These are phyloP conservation scores for Pyrenophora seminiperda DNA, from an alignment of 2,329 filamentous ascomycete genomes.

Conservation along the genomic window DNA sequence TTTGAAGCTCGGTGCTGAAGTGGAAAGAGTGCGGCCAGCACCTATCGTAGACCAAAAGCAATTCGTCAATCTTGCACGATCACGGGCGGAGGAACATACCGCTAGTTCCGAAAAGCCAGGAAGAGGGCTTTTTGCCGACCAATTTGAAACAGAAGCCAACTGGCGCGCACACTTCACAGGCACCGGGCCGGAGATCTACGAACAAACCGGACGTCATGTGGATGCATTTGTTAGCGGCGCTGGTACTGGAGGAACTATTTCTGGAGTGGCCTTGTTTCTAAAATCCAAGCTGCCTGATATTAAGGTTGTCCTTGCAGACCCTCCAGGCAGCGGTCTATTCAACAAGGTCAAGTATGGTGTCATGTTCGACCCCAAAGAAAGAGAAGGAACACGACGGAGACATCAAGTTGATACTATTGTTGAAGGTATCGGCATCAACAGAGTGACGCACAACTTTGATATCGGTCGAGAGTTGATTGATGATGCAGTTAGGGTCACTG, in stretches of 20 bases:
- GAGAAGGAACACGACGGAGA: constrained; percentile 84
- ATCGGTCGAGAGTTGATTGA: constrained; percentile 84
- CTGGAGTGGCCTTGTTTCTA: constrained; percentile 81
- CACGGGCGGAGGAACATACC: constrained; percentile 76
- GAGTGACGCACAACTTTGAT: constrained; percentile 92
- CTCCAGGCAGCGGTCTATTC: constrained; percentile 89
- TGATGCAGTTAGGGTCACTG: constrained; percentile 85
- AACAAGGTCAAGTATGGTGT: constrained; percentile 92
- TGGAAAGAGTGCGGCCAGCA: constrained; percentile 87
- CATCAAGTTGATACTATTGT: constrained; percentile 95
- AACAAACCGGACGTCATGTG: constrained; percentile 73
- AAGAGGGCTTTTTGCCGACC: constrained; percentile 89
- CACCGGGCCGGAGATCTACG: constrained; percentile 88
- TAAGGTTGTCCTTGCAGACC: constrained; percentile 84
- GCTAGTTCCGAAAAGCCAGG: constrained; percentile 62
- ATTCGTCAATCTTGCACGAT: constrained; percentile 89
- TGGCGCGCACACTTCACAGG: constrained; percentile 80
- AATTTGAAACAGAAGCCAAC: constrained; percentile 92
- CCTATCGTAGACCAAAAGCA: constrained; percentile 93
- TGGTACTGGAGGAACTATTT: constrained; percentile 91
- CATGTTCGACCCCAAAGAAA: constrained; percentile 90
- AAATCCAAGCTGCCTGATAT: constrained; percentile 72
- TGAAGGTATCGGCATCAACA: constrained; percentile 94
- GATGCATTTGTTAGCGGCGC: constrained; percentile 93
- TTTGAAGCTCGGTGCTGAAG: constrained; percentile 85